phyloP scores from a whole-genome alignment of 2,329 filamentous ascomycete genomes.

The Kalmusia sp. region DNA sequence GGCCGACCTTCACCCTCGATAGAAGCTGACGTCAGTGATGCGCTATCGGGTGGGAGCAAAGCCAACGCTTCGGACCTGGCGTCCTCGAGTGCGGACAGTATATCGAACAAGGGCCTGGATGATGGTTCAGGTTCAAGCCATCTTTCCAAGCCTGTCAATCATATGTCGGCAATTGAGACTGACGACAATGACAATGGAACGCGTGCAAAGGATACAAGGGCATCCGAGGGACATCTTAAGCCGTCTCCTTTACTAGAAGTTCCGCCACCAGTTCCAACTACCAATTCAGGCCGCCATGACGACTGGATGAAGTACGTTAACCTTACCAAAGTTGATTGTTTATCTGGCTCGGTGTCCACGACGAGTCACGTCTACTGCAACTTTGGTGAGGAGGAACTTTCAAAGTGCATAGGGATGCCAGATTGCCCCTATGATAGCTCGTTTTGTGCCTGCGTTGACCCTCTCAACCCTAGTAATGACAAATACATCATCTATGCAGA shows the following conservation, averaged over 20 bases:
- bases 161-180: no score
- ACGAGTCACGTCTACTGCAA: conserved; percentile 9
- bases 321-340: conserved; percentile 23
- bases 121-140: no score
- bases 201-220: no score
- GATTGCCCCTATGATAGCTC: conserved; percentile 33
- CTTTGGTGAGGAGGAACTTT: conserved; percentile 21
- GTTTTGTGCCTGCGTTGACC: conserved; percentile 27
- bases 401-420: conserved; percentile 13
- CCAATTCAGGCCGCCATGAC: conserved; percentile 23
- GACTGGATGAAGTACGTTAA: conserved; percentile 25
- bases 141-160: no score
- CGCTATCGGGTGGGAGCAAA: background rate
- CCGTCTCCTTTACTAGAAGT: background rate
- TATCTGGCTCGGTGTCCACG: conserved; percentile 11
- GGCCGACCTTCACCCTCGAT: background rate
- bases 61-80: no score
- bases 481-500: conserved; percentile 28
- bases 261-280: background rate
- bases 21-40: background rate
- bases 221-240: no score
- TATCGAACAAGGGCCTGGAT: background rate
- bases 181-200: no score
- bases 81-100: no score
- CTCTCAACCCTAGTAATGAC: conserved; percentile 18